Conservation (phyloP, 768 basidiomycete genomes). For the Gautieria morchelliformis region DNA sequence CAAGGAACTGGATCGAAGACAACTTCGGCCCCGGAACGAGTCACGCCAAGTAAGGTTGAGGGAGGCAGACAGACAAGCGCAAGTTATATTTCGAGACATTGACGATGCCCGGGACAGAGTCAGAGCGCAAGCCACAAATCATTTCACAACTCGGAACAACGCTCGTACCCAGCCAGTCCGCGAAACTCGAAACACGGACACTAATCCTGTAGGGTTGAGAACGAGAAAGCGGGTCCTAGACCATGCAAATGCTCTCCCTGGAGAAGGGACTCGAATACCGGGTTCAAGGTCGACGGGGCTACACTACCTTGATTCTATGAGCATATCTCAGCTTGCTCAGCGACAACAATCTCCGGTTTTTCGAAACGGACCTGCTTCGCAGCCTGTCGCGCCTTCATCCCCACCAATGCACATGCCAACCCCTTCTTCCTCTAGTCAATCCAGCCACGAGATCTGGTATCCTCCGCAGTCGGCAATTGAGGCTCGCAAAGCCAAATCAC, state of each 20-base stretch:
- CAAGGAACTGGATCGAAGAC: background rate
- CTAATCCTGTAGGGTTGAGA: background rate
- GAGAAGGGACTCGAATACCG: background rate
- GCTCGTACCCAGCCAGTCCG: background rate
- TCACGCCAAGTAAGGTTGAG: background rate
- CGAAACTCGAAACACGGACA: background rate
- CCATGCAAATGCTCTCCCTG: background rate
- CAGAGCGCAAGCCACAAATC: background rate
- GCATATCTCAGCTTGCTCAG: background rate
- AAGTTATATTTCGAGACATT: constrained; percentile 6
- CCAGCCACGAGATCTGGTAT: constrained; percentile 47
- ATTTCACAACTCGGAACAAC: background rate
- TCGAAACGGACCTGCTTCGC: background rate
- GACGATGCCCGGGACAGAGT: constrained; percentile 11
- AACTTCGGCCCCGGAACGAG: background rate
- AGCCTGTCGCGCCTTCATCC: background rate
- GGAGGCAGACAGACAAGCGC: constrained; percentile 5
- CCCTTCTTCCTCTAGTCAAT: background rate
- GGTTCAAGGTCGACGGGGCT: constrained; percentile 1
- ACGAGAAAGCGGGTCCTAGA: constrained; percentile 1
- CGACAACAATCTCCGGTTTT: background rate
- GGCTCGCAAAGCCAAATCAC: constrained; percentile 13
- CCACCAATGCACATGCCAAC: background rate
- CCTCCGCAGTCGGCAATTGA: constrained; percentile 43
- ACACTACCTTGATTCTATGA: background rate